Evolutionary conservation across 164 flowering plant genomes (phyloP), one percentile per base, ranked within the genome.

Genomic region (Aristolochia contorta): DNA sequence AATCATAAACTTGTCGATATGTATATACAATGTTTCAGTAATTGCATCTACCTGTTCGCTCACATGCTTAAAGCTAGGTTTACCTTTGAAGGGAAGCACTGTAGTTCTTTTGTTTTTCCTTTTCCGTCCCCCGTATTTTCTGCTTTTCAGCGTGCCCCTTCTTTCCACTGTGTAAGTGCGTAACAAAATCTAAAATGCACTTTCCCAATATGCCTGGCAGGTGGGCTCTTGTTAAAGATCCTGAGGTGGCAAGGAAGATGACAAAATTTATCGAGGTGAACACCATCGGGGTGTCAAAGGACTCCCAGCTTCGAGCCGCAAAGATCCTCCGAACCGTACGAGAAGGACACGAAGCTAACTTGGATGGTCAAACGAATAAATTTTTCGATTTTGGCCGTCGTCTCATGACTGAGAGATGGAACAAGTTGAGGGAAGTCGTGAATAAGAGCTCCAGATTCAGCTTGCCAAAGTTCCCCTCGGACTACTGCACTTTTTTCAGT

Each of bases 171-270:
- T 27, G 7, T 10, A 37, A 37, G 43, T 37, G 43, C 9, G 43
- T 37, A 37, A 8, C 2, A 37, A 37, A 37, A 37, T 37, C 7
- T 8, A 10, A 37, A 6, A 6, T 7, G 12, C 43, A 37, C 43
- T 37, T 6, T 18, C n/a, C 25, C 20, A n/a, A 32, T 32, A 47
- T 57, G 45, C 9, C 16, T 22, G 12, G 47, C 67, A 86, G 93
- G 57, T 86, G 93, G 93, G 88, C 93, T 15, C 23, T 87, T 6
- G 86, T 87, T 1, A 84, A 80, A 70, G 88, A 87, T 23, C 56
- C 65, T 48, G 84, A 76, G 3, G 74, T 83, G 30, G 87, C 88
- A 0, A 70, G 25, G 52, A 83, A 69, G 70, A 87, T 84, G 87
- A 66, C 68, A 0, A 65, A 76, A 58, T 87, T 61, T 65, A 73